A percentile compares a stretch with the other conserved stretches of the same genome.
Conservation (phyloP, 306 rosid species). For the Luffa acutangula region DNA sequence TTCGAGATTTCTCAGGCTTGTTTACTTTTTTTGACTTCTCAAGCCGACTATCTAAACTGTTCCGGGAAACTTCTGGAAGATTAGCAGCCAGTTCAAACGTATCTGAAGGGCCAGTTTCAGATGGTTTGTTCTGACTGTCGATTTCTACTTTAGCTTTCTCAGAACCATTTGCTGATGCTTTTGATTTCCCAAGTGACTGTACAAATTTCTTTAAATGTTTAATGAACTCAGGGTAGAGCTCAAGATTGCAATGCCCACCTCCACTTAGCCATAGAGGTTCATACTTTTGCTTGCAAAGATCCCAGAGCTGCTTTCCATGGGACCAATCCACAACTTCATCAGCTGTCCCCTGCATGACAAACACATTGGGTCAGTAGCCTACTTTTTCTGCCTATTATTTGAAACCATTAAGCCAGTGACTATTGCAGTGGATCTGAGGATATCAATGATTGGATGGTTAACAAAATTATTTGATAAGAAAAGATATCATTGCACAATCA, state of each 20-base stretch:
- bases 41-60: conserved; percentile 96
- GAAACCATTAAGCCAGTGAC: not conserved
- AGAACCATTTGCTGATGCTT: conserved; percentile 46
- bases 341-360: conserved; percentile 60
- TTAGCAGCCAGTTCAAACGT: conserved; percentile 37
- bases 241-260: conserved; percentile 90
- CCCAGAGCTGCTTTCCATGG: conserved; percentile 93
- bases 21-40: conserved; percentile 68
- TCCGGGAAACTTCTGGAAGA: conserved; percentile 79
- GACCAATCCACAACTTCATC: conserved; percentile 90
- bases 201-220: conserved; percentile 93
- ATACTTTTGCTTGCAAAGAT: conserved; percentile 68
- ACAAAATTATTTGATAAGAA: not conserved
- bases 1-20: conserved; percentile 82
- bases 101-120: conserved; percentile 51
- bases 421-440: not conserved
- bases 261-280: conserved; percentile 93
- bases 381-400: not conserved
- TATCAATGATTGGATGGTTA: not conserved
- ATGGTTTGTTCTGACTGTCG: conserved; percentile 34
- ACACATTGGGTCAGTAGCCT: not conserved
- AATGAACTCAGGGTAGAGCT: conserved; percentile 85
- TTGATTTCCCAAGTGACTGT: conserved; percentile 67
- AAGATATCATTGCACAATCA: not conserved
- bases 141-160: conserved; percentile 32